phyloP scores from a whole-genome alignment of 177 flowering plant species.

The Vitis hybrid region DNA sequence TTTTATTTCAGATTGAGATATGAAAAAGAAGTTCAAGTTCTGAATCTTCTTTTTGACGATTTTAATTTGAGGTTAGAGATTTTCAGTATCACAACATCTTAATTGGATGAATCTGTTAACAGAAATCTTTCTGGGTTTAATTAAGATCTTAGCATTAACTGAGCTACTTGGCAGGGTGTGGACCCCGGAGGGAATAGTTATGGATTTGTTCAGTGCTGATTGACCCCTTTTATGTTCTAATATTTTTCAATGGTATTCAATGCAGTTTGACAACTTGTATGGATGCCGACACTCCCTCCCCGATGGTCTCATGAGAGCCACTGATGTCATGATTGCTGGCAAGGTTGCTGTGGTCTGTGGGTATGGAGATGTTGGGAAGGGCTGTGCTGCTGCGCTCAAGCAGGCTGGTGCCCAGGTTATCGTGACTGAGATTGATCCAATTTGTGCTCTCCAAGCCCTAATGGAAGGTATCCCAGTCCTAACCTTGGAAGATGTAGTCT shows the following conservation, averaged over 20 bases:
- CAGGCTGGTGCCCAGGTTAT: constrained; percentile 56
- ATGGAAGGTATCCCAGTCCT: constrained; percentile 51
- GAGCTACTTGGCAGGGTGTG: no score
- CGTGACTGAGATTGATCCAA: constrained; percentile 57
- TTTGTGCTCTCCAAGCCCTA: constrained; percentile 58
- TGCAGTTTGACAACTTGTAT: constrained; percentile 55
- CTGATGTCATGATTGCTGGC: constrained; percentile 61
- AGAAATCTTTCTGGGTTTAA: no score
- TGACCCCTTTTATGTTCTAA: neutral
- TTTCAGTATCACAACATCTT: no score
- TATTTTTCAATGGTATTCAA: neutral
- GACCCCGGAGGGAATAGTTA: neutral
- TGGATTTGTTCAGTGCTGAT: neutral
- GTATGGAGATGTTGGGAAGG: constrained; percentile 62
- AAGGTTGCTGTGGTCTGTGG: constrained; percentile 49
- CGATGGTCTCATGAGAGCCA: constrained; percentile 59
- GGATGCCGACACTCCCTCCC: constrained; percentile 67
- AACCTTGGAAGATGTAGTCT: constrained; percentile 41
- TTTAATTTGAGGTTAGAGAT: no score
- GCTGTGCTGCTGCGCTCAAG: constrained; percentile 57
- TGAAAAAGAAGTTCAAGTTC: no score
- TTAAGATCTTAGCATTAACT: no score
- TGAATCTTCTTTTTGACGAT: no score
- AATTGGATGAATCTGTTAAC: no score
- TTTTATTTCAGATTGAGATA: no score